phyloP scores from a whole-genome alignment of 306 rosid genomes.

The Herpetospermum pedunculosum region DNA sequence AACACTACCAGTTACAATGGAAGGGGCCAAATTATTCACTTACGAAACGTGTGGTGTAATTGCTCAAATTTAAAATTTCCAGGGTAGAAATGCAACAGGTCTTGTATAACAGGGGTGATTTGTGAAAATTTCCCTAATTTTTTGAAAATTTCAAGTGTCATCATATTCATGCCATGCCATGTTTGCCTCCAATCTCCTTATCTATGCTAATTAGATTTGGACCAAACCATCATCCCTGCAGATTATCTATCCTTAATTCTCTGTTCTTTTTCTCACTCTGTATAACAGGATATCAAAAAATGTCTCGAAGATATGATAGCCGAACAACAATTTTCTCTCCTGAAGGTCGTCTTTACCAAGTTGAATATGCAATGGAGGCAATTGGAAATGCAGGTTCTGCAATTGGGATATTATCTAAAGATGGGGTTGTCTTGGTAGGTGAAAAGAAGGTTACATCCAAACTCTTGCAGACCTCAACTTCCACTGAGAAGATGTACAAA shows the following conservation, averaged over 20 bases:
- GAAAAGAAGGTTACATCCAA: constrained; percentile 34
- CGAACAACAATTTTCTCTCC: constrained; percentile 32
- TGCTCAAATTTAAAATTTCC: background rate
- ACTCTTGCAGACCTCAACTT: constrained; percentile 31
- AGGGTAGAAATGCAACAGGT: background rate
- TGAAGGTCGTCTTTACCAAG: constrained; percentile 33
- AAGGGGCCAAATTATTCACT: background rate
- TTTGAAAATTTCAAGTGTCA: background rate
- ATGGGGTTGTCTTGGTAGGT: constrained; percentile 30
- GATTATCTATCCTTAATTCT: background rate
- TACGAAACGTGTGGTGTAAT: background rate
- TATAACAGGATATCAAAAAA: background rate
- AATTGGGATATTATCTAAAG: constrained; percentile 30
- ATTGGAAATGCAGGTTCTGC: constrained; percentile 36
- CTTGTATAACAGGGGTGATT: background rate
- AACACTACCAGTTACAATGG: background rate
- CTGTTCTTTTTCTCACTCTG: background rate
- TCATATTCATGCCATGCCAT: background rate
- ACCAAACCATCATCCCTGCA: background rate
- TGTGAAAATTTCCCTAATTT: background rate
- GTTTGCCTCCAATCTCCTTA: background rate
- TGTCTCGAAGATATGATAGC: constrained; percentile 36
- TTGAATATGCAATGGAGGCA: constrained; percentile 36
- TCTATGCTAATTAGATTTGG: background rate
- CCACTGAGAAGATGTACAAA: constrained; percentile 36